Conservation (phyloP, 1,284 basidiomycete genomes). For the Ganoderma lingzhi region DNA sequence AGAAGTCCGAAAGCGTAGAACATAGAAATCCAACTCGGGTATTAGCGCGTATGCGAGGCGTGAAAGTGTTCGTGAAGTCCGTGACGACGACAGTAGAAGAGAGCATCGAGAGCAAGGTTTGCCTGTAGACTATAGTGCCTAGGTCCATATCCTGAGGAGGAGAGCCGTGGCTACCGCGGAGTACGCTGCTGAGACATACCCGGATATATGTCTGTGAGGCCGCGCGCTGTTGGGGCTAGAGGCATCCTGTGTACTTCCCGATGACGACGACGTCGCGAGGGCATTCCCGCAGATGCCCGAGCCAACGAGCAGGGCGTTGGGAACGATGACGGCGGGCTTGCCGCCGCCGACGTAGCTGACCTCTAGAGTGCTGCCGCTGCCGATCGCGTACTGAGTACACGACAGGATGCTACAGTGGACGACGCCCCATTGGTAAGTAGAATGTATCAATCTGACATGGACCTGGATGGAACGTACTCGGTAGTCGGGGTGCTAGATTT, state of each 20-base stretch:
- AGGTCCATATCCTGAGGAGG: constrained; percentile 11
- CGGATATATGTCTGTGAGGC: not conserved
- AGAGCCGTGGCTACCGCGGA: constrained; percentile 6
- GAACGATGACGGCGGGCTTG: constrained; percentile 61
- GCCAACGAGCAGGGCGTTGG: constrained; percentile 46
- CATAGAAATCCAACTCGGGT: not conserved
- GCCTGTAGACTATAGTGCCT: constrained; percentile 1
- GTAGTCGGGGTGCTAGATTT: constrained; percentile 52
- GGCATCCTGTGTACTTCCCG: constrained; percentile 16
- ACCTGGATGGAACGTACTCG: constrained; percentile 53
- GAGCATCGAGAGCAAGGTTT: not conserved
- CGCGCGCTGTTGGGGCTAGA: constrained; percentile 16
- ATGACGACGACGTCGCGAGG: constrained; percentile 2
- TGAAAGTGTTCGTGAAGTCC: constrained; percentile 6
- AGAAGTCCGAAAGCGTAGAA: not conserved
- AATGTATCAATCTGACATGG: not conserved
- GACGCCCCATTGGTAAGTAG: not conserved
- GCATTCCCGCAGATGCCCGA: constrained; percentile 49
- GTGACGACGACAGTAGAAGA: not conserved
- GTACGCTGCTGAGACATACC: constrained; percentile 1
- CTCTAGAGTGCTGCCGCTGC: constrained; percentile 63
- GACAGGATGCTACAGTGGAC: constrained; percentile 57
- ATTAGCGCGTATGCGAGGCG: not conserved
- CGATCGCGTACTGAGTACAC: constrained; percentile 71
- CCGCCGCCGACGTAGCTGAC: constrained; percentile 69